Percentiles rank a stretch among this genome's conserved stretches.
These are phyloP conservation scores for Phytomonas francai DNA, from an alignment of 208 protist genomes.

Conservation along the genomic window DNA sequence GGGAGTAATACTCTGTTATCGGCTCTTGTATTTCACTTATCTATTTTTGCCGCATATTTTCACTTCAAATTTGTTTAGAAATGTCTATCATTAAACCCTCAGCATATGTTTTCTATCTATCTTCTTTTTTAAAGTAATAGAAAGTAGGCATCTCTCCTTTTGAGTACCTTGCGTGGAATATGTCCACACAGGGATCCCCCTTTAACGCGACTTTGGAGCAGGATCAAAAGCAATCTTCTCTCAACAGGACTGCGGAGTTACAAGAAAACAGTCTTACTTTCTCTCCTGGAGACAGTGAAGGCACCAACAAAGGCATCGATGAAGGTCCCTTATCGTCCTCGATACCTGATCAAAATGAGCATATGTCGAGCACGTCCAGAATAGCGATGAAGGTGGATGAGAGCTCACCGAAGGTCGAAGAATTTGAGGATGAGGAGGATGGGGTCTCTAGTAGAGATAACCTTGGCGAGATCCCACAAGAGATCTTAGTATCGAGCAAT, in stretches of 20 bases:
- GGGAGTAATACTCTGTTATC: not conserved
- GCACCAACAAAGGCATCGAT: not conserved
- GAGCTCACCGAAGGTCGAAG: slow-evolving; percentile 2
- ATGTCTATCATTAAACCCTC: not conserved
- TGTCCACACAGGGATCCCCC: not conserved
- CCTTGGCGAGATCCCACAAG: slow-evolving; percentile 16
- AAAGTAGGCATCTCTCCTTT: not conserved
- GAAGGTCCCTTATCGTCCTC: not conserved
- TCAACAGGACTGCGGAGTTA: not conserved
- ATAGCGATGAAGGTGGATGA: not conserved
- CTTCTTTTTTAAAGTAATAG: not conserved
- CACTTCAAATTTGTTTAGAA: not conserved
- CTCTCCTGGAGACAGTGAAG: not conserved
- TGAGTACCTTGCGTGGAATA: not conserved
- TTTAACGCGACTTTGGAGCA: not conserved
- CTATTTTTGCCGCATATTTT: not conserved
- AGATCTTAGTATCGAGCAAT: slow-evolving; percentile 50
- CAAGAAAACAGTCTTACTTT: not conserved
- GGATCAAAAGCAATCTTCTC: not conserved
- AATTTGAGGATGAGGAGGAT: slow-evolving; percentile 8
- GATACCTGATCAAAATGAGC: not conserved
- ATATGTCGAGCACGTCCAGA: not conserved
- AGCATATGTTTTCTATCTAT: not conserved
- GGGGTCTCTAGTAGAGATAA: slow-evolving; percentile 11
- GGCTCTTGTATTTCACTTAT: not conserved